Evolutionary conservation across 1,284 basidiomycete genomes (phyloP).

Genomic region (Puccinia horiana): DNA sequence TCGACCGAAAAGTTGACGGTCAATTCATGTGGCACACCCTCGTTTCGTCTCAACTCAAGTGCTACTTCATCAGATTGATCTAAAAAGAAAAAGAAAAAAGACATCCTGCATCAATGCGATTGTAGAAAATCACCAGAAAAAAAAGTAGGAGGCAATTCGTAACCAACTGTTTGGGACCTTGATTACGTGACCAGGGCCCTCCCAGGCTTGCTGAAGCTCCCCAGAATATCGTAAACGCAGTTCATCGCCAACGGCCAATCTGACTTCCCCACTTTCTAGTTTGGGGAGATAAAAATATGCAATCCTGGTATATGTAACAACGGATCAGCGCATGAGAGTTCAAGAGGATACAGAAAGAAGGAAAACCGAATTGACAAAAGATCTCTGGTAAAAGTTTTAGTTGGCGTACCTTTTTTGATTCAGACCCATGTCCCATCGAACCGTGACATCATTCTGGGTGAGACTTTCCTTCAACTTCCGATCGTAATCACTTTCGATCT

Average conservation of each 20-base stretch:
- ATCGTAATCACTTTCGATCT: constrained; percentile 99
- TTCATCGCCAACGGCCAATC: constrained; percentile 95
- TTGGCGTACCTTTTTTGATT: constrained; percentile 80
- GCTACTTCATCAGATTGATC: constrained; percentile 98
- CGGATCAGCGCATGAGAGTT: neutral
- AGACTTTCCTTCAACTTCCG: constrained; percentile 96
- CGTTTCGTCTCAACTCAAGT: constrained; percentile 82
- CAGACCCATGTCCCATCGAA: constrained; percentile 95
- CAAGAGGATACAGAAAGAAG: neutral
- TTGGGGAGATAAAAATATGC: constrained; percentile 97
- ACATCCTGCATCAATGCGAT: neutral
- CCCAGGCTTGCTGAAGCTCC: constrained; percentile 87
- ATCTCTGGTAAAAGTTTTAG: neutral
- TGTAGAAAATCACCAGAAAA: neutral
- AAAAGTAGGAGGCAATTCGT: neutral
- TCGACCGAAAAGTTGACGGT: constrained; percentile 94
- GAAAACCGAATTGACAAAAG: neutral
- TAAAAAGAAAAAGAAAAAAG: constrained; percentile 58
- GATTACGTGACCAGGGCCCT: constrained; percentile 95
- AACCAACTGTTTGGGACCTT: constrained; percentile 95
- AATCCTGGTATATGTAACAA: constrained; percentile 61
- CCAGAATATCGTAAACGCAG: constrained; percentile 85
- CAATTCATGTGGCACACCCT: constrained; percentile 91
- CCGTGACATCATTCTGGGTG: constrained; percentile 91
- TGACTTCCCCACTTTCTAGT: constrained; percentile 94